Base-by-base conservation (phyloP, 768 basidiomycete species). In the Hygrophorus pudorinus region DNA sequence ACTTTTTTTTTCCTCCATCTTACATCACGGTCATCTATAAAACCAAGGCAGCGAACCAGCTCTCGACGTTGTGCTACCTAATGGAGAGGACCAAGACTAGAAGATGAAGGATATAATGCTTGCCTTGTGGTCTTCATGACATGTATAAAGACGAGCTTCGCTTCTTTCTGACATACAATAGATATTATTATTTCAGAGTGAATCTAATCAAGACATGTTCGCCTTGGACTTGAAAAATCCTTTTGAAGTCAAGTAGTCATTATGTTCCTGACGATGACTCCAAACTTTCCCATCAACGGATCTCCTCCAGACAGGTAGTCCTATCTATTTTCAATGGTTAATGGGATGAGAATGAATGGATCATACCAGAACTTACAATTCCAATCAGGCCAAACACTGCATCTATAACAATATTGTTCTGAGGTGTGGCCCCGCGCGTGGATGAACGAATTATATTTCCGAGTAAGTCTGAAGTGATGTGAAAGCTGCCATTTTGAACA, bases 41-140 rank as follows among this genome's bases (percentile, higher is more conserved):
- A 70, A 83, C 78, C 82, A 81, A 82, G 78, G 80, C 66, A 72
- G 70, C 63, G 70, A 63, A 68, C 64, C 51, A 56, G 51, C 39
- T 46, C 44, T 44, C 57, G 45, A 67, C 66, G 70, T 69, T 68
- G 70, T 53, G 64, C 59, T 60, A 68, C 81, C 69, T 78, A 85
- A 88, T 87, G 84, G 84, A 78, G 71, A 73, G 68, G 77, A 81
- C 78, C 81, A 59, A 85, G 77, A 86, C 29, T n/a, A n/a, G 52
- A 57, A 63, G 56, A 65, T 59, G 77, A 73, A 65, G 72, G 75
- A 75, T 76, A 77, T 83, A 86, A 86, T 87, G 82, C 83, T 70
- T 62, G 47, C 52, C 47, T 47, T 55, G 56, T 57, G 51, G 52
- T 55, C 51, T 51, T 53, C 48, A 48, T 55, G 49, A 43, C 49